These are phyloP conservation scores for Solanum aculeatissimum DNA, from an alignment of 305 asterid genomes.

Conservation along the genomic window DNA sequence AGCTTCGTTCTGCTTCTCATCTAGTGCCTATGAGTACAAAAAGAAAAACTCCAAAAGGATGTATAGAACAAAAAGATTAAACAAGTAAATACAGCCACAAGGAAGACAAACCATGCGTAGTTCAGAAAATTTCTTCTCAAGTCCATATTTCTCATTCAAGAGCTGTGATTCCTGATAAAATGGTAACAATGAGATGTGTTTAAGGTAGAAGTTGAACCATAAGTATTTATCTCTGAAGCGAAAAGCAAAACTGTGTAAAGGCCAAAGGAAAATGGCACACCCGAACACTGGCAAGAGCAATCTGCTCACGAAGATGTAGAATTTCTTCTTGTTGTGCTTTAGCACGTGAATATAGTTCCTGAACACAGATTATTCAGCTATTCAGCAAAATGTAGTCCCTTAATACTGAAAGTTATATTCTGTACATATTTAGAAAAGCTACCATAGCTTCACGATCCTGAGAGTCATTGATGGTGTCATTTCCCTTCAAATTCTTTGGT, in stretches of 20 bases:
- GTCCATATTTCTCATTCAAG: slow-evolving; percentile 71
- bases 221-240: neutral
- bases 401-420: slow-evolving; percentile 12
- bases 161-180: slow-evolving; percentile 63
- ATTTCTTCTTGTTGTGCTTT: slow-evolving; percentile 73
- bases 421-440: slow-evolving; percentile 17
- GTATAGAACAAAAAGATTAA: neutral
- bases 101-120: slow-evolving; percentile 64
- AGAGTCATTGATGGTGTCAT: slow-evolving; percentile 25
- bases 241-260: slow-evolving; percentile 2
- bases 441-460: slow-evolving; percentile 76
- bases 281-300: slow-evolving; percentile 76
- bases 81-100: neutral
- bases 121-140: slow-evolving; percentile 80
- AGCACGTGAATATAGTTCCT: slow-evolving; percentile 66
- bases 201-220: neutral
- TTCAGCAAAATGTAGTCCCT: neutral
- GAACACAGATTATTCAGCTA: slow-evolving; percentile 2
- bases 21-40: slow-evolving; percentile 59
- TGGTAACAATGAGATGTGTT: slow-evolving; percentile 6
- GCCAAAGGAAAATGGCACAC: slow-evolving; percentile 27
- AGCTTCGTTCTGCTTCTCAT: slow-evolving; percentile 89
- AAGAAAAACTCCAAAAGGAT: neutral
- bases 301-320: slow-evolving; percentile 57
- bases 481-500: slow-evolving; percentile 42